Evolutionary conservation across 306 rosid species (phyloP).

Genomic region (Abrus pulchellus): DNA sequence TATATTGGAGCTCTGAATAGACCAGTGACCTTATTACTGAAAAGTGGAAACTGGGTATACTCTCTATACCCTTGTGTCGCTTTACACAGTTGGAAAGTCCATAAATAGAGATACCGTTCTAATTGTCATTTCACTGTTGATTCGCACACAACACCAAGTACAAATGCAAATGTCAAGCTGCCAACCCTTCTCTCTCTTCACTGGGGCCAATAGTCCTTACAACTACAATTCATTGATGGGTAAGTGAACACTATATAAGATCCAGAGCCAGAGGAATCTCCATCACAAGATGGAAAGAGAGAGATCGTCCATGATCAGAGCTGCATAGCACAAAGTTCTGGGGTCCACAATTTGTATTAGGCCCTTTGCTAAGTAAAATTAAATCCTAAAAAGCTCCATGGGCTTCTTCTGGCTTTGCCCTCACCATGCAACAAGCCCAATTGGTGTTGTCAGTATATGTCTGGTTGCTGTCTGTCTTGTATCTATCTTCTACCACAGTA

Average conservation of each 20-base stretch:
- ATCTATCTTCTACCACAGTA: slow-evolving; percentile 4
- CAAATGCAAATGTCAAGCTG: slow-evolving; percentile 46
- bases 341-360: slow-evolving; percentile 28
- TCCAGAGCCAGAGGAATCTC: slow-evolving; percentile 12
- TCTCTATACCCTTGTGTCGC: slow-evolving; percentile 36
- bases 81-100: slow-evolving; percentile 48
- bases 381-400: neutral
- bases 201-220: slow-evolving; percentile 5
- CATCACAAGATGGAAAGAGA: neutral
- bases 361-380: neutral
- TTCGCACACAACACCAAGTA: slow-evolving; percentile 44
- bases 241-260: neutral
- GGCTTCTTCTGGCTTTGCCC: slow-evolving; percentile 33
- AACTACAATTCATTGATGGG: slow-evolving; percentile 18
- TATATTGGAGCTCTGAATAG: slow-evolving; percentile 25
- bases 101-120: slow-evolving; percentile 41
- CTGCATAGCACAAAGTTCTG: neutral
- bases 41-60: slow-evolving; percentile 46
- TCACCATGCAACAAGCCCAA: slow-evolving; percentile 41
- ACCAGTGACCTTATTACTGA: slow-evolving; percentile 23
- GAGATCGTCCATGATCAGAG: neutral
- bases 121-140: slow-evolving; percentile 44
- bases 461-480: slow-evolving; percentile 34
- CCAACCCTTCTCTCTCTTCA: slow-evolving; percentile 36
- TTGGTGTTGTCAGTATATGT: slow-evolving; percentile 43